Base-by-base conservation (phyloP, 1,284 basidiomycete genomes). In the Paramarasmius palmivorus region DNA sequence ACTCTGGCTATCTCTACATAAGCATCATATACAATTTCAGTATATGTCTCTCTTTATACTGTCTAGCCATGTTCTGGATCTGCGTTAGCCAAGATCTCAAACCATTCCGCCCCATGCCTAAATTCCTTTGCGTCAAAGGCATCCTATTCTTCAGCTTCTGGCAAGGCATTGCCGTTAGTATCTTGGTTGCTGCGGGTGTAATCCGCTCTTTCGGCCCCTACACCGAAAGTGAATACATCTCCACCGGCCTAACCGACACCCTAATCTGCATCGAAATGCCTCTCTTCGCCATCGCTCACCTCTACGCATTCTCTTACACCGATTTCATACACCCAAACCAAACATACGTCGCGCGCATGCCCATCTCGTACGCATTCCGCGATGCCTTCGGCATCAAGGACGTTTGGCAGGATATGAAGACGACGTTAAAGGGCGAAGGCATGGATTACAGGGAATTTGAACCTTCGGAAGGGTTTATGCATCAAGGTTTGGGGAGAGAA, bases 91-190 rank as follows among this genome's bases (percentile, higher is more conserved):
- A 87, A 25, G 94, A 96, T 65, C 73, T 98, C 42, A 89, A 90
- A 68, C 92, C 93, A 2, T 95, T 95, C 73, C 78, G 92, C 36
- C 88, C 89, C 0, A 80, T 91, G 69, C 93, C 94, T 6, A 97
- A 98, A 70, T 99, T 99, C 71, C 84, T 99, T 22, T 98, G 95
- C 68, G 93, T 99, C 63, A 98, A 99, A 68, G 95, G 94, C 46
- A 95, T 99, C 60, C 81, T 99, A 40, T 98, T 98, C 78, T 96
- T 97, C 72, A 95, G 92, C 0, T 99, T 99, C 75, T 99, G 96
- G 96, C 96, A 99, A 68, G 84, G 89, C 14, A 84, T 98, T 41
- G 82, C 69, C 41, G 86, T 99, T 50, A 95, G 94, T 25, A 83
- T 94, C 62, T 81, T 98, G 20, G 96, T 98, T 38, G 89, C 94